Evolutionary conservation across 176 grass and related monocot species (phyloP).

Genomic region (Oryza brachyantha): DNA sequence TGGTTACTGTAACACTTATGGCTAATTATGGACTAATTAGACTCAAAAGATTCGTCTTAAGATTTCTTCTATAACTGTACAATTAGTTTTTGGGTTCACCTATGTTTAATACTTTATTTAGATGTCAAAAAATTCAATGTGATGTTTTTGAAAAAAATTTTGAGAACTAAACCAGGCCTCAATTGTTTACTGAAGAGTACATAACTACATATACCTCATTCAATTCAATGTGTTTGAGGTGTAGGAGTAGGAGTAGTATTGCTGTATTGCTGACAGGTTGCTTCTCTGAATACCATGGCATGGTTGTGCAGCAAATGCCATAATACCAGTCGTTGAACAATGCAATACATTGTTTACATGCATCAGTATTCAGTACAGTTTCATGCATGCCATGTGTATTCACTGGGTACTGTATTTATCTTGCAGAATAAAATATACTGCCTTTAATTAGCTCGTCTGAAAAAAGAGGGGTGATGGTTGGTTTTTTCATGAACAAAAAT

Average conservation of each 20-base stretch:
- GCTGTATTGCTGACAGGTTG: slow-evolving; percentile 10
- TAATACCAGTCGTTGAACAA: slow-evolving; percentile 13
- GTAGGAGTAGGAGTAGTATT: not conserved
- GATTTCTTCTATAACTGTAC: too few relatives aligned
- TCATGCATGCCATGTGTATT: not conserved
- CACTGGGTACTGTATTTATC: not conserved
- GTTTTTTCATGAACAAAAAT: too few relatives aligned
- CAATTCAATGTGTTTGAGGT: slow-evolving; percentile 28
- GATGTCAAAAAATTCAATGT: too few relatives aligned
- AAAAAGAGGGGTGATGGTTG: too few relatives aligned
- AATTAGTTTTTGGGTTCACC: too few relatives aligned
- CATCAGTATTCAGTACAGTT: not conserved
- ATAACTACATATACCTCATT: not conserved
- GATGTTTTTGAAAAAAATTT: too few relatives aligned
- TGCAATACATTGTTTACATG: not conserved
- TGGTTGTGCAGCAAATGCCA: not conserved
- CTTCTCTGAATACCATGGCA: slow-evolving; percentile 34
- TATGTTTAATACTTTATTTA: too few relatives aligned
- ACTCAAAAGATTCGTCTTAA: too few relatives aligned
- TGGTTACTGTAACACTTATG: too few relatives aligned
- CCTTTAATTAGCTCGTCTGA: not conserved
- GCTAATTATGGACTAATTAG: too few relatives aligned
- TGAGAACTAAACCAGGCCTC: too few relatives aligned
- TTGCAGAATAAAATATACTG: not conserved
- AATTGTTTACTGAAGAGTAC: not conserved